A percentile compares a stretch with the other conserved stretches of the same genome.
These are phyloP conservation scores for Cladosporium phlei DNA, from an alignment of 2,329 filamentous ascomycete species.

Conservation along the genomic window DNA sequence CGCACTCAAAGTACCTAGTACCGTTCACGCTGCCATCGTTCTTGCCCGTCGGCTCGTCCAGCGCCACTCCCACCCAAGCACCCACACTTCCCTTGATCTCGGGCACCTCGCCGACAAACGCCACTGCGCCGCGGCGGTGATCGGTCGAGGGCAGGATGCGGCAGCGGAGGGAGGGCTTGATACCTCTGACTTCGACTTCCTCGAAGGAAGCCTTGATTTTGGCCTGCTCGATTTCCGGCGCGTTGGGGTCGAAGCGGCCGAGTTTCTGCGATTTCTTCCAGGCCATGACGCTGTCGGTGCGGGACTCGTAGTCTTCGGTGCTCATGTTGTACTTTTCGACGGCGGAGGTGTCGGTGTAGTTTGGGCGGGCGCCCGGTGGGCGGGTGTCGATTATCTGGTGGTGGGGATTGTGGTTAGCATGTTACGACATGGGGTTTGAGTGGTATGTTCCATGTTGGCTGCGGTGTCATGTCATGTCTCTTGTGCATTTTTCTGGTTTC, in stretches of 20 bases:
- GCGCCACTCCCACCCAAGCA: constrained; percentile 65
- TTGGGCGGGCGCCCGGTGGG: constrained; percentile 67
- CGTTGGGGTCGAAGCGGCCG: constrained; percentile 89
- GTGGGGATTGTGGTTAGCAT: not conserved
- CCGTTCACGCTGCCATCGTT: constrained; percentile 69
- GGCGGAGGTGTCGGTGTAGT: constrained; percentile 73
- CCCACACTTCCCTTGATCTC: constrained; percentile 62
- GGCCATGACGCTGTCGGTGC: constrained; percentile 80
- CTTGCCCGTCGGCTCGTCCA: constrained; percentile 77
- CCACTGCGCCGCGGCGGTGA: constrained; percentile 62
- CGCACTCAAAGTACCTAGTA: constrained; percentile 65
- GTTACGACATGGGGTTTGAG: not conserved
- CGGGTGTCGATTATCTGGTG: constrained; percentile 72
- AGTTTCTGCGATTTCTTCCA: constrained; percentile 96
- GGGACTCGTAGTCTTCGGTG: constrained; percentile 77
- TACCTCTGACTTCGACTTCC: constrained; percentile 65
- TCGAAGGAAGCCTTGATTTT: constrained; percentile 64
- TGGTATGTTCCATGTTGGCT: not conserved
- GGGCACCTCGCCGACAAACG: constrained; percentile 67
- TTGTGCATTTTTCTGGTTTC: too few relatives aligned
- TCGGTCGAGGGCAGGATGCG: constrained; percentile 58
- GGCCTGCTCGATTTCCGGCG: constrained; percentile 67
- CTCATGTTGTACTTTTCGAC: constrained; percentile 91
- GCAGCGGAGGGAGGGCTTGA: constrained; percentile 40
- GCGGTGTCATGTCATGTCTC: too few relatives aligned